Evolutionary conservation across 139 green algal species (phyloP), one percentile per base, ranked within the genome.

Genomic region (Microglena sp.): DNA sequence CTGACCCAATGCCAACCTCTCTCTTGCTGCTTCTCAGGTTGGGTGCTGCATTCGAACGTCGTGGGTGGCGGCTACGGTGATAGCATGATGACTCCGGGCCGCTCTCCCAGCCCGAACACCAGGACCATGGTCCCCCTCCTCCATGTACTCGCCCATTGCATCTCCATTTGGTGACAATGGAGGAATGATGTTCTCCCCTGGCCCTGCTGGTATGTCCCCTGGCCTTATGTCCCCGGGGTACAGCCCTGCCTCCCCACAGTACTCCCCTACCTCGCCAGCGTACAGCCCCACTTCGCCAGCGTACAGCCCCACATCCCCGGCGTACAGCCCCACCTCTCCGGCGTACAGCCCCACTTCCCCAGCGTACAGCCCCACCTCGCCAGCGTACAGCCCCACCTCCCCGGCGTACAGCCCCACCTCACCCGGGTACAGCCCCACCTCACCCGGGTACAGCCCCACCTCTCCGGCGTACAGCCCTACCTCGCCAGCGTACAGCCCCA

Each of bases 351-450:
- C 70, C 45, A 81, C 43, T 57, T 64, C 27, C 45, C 77, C 60
- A 35, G 60, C 62, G 5, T 92, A 92, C 77, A 80, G 45, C 53
- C 89, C 89, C n/a, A 92, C 86, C 1, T 82, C 79, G 45, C 78
- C 78, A 0, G 56, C 66, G 0, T 85, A 84, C 70, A 68, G 44
- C 15, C 65, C 73, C 30, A 69, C 81, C 4, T 72, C 55, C 36
- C 79, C 77, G 5, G 60, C 71, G 0, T 92, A 91, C 65, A 88
- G 74, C 5, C 90, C 90, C 18, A 91, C 87, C 0, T 84, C 69
- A 0, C 84, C 83, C 1, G 62, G 60, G 1, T 89, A 94, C 69
- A 85, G 68, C 4, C 86, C 70, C 40, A 81, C 43, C 57, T 66
- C 29, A 32, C 77, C 60, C 33, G 60, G 55, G 11, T 92, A 92